Conservation (phyloP, 2,329 filamentous ascomycete species). For the Fusarium sulawesiense region DNA sequence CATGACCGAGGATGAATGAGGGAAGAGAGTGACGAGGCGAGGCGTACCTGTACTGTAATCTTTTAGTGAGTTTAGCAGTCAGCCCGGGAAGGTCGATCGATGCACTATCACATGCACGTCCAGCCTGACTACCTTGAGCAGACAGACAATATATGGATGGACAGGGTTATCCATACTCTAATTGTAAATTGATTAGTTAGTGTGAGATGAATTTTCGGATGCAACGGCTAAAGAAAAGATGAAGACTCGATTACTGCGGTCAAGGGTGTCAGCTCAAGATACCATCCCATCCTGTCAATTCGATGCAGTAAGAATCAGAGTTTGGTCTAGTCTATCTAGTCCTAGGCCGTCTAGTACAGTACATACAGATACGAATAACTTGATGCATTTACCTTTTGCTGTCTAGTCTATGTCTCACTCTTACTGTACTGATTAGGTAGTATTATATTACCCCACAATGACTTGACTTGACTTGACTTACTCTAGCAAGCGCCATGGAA, state of each 20-base stretch:
- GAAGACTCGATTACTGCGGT: background rate
- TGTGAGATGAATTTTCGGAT: background rate
- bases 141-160: background rate
- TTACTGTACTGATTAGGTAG: no score
- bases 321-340: conserved; percentile 6
- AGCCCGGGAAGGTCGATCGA: background rate
- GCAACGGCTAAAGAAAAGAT: background rate
- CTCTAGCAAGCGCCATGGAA: no score
- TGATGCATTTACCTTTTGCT: background rate
- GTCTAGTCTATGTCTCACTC: no score
- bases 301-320: background rate
- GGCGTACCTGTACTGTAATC: background rate
- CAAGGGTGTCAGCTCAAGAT: background rate
- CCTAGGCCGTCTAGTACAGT: background rate
- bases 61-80: background rate
- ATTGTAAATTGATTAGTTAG: background rate
- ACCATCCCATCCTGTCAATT: background rate
- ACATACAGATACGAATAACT: background rate
- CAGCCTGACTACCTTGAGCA: background rate
- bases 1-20: background rate
- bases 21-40: background rate
- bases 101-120: background rate
- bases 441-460: no score
- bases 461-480: no score
- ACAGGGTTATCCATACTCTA: background rate